These are phyloP conservation scores for Cladobotryum mycophilum DNA, from an alignment of 2,329 filamentous ascomycete genomes.

Conservation along the genomic window DNA sequence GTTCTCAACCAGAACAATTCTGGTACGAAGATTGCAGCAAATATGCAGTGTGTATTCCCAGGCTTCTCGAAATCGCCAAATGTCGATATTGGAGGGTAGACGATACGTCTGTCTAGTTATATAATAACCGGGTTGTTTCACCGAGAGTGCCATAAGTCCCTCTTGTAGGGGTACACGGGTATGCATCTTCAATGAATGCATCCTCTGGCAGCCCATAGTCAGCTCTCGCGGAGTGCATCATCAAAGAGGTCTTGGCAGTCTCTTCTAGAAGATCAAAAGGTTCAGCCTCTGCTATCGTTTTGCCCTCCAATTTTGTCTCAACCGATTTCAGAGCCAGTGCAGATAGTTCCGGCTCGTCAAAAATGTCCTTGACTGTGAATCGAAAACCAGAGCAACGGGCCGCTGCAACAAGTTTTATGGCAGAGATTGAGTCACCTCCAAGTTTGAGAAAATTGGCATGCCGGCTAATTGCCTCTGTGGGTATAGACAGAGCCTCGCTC, in stretches of 20 bases:
- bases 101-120: constrained; percentile 1
- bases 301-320: not conserved
- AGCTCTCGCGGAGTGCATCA: not conserved
- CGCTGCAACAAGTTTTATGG: too few relatives aligned
- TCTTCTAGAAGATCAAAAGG: too few relatives aligned
- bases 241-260: too few relatives aligned
- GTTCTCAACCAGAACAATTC: constrained; percentile 3
- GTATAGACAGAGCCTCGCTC: not conserved
- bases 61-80: constrained; percentile 9
- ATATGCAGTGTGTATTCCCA: constrained; percentile 16
- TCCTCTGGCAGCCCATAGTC: too few relatives aligned
- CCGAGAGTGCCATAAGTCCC: constrained; percentile 4
- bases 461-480: not conserved
- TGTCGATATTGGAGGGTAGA: not conserved
- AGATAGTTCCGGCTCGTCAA: too few relatives aligned
- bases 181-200: not conserved
- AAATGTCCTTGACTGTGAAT: too few relatives aligned
- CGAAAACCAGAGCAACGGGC: too few relatives aligned
- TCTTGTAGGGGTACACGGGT: constrained; percentile 3
- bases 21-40: constrained; percentile 5
- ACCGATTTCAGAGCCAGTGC: too few relatives aligned
- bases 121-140: constrained; percentile 6
- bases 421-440: too few relatives aligned
- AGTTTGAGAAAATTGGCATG: too few relatives aligned
- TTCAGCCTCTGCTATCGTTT: not conserved